Conservation (phyloP, 371 early-diverging fungal genomes). For the Rhizomucor pusillus region DNA sequence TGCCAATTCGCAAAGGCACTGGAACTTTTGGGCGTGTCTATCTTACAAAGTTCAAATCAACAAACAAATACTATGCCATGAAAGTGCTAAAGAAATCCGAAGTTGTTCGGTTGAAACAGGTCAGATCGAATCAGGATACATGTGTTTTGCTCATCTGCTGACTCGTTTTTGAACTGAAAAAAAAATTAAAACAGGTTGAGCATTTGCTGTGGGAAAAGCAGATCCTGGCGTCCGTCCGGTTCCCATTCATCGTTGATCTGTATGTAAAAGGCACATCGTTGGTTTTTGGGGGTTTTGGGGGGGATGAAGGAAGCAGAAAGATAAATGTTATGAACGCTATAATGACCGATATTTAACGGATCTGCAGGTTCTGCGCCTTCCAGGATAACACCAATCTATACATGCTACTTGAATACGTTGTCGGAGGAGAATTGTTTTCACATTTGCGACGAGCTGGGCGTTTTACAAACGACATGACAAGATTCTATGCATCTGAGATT, state of each 20-base stretch:
- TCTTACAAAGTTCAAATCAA: slow-evolving; percentile 64
- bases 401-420: slow-evolving; percentile 96
- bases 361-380: slow-evolving; percentile 80
- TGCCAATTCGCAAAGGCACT: slow-evolving; percentile 65
- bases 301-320: neutral
- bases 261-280: slow-evolving; percentile 16
- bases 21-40: slow-evolving; percentile 95
- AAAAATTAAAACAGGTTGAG: slow-evolving; percentile 72
- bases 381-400: slow-evolving; percentile 88
- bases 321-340: no score
- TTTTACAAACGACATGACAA: slow-evolving; percentile 87
- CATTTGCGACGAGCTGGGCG: slow-evolving; percentile 89
- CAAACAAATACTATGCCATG: slow-evolving; percentile 88
- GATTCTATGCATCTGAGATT: slow-evolving; percentile 81
- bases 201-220: slow-evolving; percentile 93
- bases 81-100: slow-evolving; percentile 92
- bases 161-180: neutral
- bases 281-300: neutral
- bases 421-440: slow-evolving; percentile 95
- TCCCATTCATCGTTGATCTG: slow-evolving; percentile 92
- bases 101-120: slow-evolving; percentile 89
- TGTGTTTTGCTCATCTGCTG: neutral
- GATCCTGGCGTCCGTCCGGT: slow-evolving; percentile 78
- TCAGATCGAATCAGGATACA: neutral
- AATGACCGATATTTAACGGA: no score